These are phyloP conservation scores for Falciphora oryzae DNA, from an alignment of 2,329 filamentous ascomycete species.

Conservation along the genomic window DNA sequence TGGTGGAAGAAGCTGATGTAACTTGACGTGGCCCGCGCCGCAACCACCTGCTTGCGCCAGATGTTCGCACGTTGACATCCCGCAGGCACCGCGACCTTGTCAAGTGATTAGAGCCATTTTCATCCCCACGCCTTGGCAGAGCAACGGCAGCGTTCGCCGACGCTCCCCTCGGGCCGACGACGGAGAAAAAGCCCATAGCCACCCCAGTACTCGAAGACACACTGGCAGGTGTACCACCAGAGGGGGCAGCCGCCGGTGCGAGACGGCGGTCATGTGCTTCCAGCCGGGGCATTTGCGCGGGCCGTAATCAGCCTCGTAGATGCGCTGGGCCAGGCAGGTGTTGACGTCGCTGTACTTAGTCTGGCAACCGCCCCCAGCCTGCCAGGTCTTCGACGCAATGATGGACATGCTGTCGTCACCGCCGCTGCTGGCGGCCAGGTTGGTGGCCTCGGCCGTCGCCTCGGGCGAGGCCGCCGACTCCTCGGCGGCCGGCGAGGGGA, in stretches of 20 bases:
- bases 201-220: background rate
- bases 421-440: background rate
- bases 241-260: background rate
- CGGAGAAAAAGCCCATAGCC: background rate
- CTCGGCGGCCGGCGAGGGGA: background rate
- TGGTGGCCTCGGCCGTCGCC: no score
- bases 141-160: no score
- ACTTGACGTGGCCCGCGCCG: background rate
- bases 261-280: background rate
- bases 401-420: background rate
- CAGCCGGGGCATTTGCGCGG: background rate
- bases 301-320: background rate
- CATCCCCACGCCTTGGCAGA: no score
- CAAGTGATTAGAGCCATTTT: no score
- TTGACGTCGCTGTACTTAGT: background rate
- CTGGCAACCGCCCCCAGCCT: background rate
- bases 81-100: no score
- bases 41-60: background rate
- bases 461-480: background rate
- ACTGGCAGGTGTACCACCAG: background rate
- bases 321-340: background rate
- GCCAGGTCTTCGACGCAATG: no score
- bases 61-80: no score
- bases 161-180: background rate
- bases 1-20: background rate